Evolutionary conservation across 164 flowering plant genomes (phyloP), one percentile per base, ranked within the genome.

Genomic region (Nymphaea colorata): DNA sequence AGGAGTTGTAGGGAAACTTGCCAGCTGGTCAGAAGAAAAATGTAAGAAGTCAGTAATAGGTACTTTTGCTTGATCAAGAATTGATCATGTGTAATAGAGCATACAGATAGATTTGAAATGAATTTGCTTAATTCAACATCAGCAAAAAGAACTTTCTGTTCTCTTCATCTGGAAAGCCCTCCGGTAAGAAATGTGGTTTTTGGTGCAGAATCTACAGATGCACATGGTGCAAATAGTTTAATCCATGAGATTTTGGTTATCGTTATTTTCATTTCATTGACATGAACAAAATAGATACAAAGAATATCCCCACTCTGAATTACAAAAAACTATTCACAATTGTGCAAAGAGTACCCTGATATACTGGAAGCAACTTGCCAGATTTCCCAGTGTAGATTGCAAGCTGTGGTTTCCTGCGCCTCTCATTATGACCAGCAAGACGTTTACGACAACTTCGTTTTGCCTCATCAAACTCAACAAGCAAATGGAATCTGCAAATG

Each of bases 391-490:
- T 73, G 62, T 73, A 80, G 62, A 53, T 74, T 61, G 80, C 82
- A 11, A 78, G 67, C 68, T 82, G 86, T 70, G 86, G 85, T 65
- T 87, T 87, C 74, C 93, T 77, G 25, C 93, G 70, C 3, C 93
- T 87, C 66, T 82, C 81, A 70, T 87, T 87, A 69, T 87, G 93
- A n/a, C 90, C 87, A 47, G 87, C 90, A 66, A 87, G 87, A 67
- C 93, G 87, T 76, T 80, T 82, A 42, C 93, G 84, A 67, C 93
- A 87, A 59, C 93, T 87, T 15, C 90, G 85, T 75, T 87, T 87
- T 25, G 81, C 93, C 69, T 86, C 83, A 74, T 87, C 93, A 79
- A 87, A 87, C 73, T 87, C 90, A 63, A 68, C 76, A 74, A 86
- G 75, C 74, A 83, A 68, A 73, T 87, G 93, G 61, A 87, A 86